Evolutionary conservation across 1,284 basidiomycete species (phyloP).

Genomic region (Sporisorium graminicola): DNA sequence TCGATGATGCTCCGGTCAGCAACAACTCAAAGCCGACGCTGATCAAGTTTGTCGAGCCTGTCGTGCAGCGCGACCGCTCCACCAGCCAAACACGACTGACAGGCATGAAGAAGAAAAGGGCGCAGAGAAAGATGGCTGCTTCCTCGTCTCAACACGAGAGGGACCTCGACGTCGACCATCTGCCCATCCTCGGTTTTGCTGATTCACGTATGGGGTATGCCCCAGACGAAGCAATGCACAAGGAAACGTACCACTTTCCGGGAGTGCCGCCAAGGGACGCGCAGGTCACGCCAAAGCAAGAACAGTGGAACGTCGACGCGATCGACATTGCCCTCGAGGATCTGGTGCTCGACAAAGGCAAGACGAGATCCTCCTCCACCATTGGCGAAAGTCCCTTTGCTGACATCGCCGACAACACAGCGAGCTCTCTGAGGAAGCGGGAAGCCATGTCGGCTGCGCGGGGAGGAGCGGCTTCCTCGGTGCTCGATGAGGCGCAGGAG

Average conservation of each 20-base stretch:
- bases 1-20: conserved; percentile 17
- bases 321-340: conserved; percentile 46
- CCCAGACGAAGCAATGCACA: conserved; percentile 12
- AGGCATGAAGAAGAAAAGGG: conserved; percentile 46
- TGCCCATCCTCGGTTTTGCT: conserved; percentile 37
- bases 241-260: conserved; percentile 29
- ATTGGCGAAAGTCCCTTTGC: background rate
- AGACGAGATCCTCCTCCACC: conserved; percentile 4
- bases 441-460: background rate
- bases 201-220: conserved; percentile 13
- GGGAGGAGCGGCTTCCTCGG: conserved; percentile 20
- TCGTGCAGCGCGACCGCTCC: conserved; percentile 28
- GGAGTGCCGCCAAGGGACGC: conserved; percentile 23
- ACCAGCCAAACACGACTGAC: conserved; percentile 26
- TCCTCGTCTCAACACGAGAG: background rate
- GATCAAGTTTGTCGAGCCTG: conserved; percentile 49
- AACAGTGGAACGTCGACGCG: conserved; percentile 49
- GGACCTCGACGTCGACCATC: conserved; percentile 18
- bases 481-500: conserved; percentile 35
- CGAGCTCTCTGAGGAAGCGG: background rate
- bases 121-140: conserved; percentile 20
- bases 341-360: conserved; percentile 29
- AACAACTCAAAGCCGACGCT: conserved; percentile 25
- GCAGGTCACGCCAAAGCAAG: conserved; percentile 3
- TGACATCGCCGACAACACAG: background rate